These are phyloP conservation scores for Mayamaea pseudoterrestris DNA, from an alignment of 108 stramenopile species.

Conservation along the genomic window DNA sequence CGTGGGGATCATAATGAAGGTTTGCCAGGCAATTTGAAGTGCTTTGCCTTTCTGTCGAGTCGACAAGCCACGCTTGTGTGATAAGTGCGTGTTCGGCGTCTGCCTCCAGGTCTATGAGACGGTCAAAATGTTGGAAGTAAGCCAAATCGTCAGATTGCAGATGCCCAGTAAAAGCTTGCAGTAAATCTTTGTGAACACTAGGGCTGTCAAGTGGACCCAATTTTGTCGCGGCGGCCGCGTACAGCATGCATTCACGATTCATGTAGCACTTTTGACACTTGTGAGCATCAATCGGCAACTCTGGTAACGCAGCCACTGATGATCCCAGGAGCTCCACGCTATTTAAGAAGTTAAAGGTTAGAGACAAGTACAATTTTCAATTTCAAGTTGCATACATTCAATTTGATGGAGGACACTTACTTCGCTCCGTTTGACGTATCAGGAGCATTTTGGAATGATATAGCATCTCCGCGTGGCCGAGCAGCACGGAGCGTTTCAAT, in stretches of 20 bases:
- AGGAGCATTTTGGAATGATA: no score
- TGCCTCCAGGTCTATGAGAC: constrained; percentile 76
- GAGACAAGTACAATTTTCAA: no score
- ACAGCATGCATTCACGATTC: constrained; percentile 79
- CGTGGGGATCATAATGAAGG: constrained; percentile 32
- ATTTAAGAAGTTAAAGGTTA: no score
- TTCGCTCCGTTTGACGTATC: no score
- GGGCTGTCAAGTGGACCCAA: background rate
- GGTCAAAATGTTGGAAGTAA: constrained; percentile 79
- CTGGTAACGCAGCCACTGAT: constrained; percentile 23
- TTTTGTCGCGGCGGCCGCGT: constrained; percentile 35
- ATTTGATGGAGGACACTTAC: no score
- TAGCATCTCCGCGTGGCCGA: constrained; percentile 60
- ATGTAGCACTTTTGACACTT: constrained; percentile 64
- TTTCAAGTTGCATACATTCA: no score
- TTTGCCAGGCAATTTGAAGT: constrained; percentile 57
- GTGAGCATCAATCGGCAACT: constrained; percentile 25
- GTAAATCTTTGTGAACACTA: constrained; percentile 32
- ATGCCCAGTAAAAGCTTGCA: constrained; percentile 59
- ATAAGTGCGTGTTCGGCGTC: constrained; percentile 23
- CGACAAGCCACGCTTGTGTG: constrained; percentile 47
- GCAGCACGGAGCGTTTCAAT: constrained; percentile 35
- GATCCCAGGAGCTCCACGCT: background rate
- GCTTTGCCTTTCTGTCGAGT: constrained; percentile 38
- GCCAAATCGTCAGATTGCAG: constrained; percentile 39